Evolutionary conservation across 2,329 filamentous ascomycete genomes (phyloP).

Genomic region (Aquanectria penicillioides): DNA sequence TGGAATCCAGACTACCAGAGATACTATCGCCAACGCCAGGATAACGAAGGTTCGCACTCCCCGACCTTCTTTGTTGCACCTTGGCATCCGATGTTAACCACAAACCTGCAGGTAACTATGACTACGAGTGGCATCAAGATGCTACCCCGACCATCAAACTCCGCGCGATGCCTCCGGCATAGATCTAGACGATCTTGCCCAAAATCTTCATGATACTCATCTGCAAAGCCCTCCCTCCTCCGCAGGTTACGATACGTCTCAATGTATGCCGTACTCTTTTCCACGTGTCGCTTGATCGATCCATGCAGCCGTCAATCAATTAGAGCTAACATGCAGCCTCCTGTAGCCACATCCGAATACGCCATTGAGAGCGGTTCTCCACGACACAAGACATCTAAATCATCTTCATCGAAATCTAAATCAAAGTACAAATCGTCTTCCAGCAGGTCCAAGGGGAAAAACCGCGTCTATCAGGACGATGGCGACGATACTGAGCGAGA

Average conservation of each 20-base stretch:
- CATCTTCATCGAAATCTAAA: constrained; percentile 24
- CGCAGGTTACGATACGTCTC: constrained; percentile 26
- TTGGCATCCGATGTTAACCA: constrained; percentile 17
- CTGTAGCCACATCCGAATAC: constrained; percentile 33
- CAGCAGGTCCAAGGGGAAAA: constrained; percentile 35
- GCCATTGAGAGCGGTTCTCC: constrained; percentile 28
- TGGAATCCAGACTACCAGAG: constrained; percentile 38
- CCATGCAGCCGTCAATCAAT: neutral
- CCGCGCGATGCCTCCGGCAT: constrained; percentile 39
- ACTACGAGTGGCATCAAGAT: constrained; percentile 41
- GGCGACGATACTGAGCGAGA: constrained; percentile 28
- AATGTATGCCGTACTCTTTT: constrained; percentile 33
- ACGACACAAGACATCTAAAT: constrained; percentile 21
- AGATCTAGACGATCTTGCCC: constrained; percentile 39
- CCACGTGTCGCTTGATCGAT: too few relatives aligned
- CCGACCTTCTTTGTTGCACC: neutral
- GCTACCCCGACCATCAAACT: constrained; percentile 29
- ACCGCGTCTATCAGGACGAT: constrained; percentile 26
- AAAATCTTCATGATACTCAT: constrained; percentile 29
- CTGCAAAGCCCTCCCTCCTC: constrained; percentile 33
- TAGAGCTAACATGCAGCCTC: constrained; percentile 21
- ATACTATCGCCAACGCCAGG: constrained; percentile 43
- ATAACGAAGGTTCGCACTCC: constrained; percentile 42
- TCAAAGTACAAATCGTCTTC: constrained; percentile 29
- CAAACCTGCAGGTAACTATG: constrained; percentile 32